Conservation (phyloP, 2,329 filamentous ascomycete species). For the Decorospora gaudefroyi region DNA sequence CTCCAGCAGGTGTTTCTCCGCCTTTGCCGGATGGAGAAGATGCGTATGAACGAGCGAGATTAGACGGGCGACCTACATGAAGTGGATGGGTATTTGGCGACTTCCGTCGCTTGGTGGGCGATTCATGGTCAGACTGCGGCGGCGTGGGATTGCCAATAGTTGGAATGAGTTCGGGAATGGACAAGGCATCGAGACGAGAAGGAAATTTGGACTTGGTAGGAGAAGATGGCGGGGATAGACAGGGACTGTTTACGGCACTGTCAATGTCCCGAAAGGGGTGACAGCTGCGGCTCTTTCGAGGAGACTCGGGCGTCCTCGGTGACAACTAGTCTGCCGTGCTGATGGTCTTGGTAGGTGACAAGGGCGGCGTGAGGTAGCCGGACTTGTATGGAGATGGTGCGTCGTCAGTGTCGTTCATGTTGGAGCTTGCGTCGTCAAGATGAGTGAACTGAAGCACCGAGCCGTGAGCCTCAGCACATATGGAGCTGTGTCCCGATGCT, state of each 20-base stretch:
- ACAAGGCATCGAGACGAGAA: conserved; percentile 20
- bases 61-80: conserved; percentile 3
- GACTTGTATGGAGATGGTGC: conserved; percentile 17
- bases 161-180: conserved; percentile 20
- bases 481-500: conserved; percentile 29
- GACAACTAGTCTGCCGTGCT: conserved; percentile 42
- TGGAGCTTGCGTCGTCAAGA: conserved; percentile 10
- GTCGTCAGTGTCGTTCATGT: conserved; percentile 33
- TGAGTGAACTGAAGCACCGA: conserved; percentile 6
- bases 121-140: conserved; percentile 16
- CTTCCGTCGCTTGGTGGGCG: conserved; percentile 13
- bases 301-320: conserved; percentile 39
- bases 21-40: conserved; percentile 10
- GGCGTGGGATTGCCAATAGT: conserved; percentile 8
- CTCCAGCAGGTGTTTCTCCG: neutral
- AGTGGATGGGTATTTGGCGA: neutral
- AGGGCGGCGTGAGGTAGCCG: conserved; percentile 37
- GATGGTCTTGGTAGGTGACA: conserved; percentile 44
- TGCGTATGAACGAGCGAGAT: conserved; percentile 14
- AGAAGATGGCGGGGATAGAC: conserved; percentile 29
- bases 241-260: conserved; percentile 7
- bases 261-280: conserved; percentile 28
- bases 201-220: conserved; percentile 29
- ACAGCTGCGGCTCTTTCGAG: conserved; percentile 37
- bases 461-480: conserved; percentile 27